Conservation (phyloP, 768 basidiomycete species). For the Termitomyces sp. region DNA sequence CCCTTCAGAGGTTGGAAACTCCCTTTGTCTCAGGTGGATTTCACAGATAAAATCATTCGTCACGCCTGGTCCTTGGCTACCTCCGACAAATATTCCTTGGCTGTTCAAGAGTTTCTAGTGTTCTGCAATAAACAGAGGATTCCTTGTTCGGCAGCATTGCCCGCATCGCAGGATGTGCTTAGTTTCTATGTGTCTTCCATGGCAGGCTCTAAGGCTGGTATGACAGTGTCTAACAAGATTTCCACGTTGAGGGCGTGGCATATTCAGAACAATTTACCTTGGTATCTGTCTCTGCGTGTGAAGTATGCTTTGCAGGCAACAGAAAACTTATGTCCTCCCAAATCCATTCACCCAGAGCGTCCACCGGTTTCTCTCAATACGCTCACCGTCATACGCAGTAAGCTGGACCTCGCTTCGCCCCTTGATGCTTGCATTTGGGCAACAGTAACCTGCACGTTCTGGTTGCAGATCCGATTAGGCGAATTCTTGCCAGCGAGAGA, state of each 20-base stretch:
- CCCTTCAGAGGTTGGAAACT: too few species aligned
- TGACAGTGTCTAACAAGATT: conserved; percentile 19
- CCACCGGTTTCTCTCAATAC: too few species aligned
- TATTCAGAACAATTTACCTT: conserved; percentile 18
- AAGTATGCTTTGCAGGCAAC: conserved; percentile 20
- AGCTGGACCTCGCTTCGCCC: too few species aligned
- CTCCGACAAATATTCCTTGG: neutral
- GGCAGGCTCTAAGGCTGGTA: conserved; percentile 16
- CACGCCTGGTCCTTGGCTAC: too few species aligned
- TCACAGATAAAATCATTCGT: too few species aligned
- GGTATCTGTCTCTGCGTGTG: conserved; percentile 17
- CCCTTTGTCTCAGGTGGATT: too few species aligned
- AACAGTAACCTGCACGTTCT: too few species aligned
- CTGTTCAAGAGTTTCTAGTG: neutral
- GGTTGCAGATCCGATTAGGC: too few species aligned
- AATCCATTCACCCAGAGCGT: conserved; percentile 9
- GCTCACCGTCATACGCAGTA: too few species aligned
- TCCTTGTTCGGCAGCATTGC: conserved; percentile 11
- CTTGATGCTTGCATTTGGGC: too few species aligned
- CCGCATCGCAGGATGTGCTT: conserved; percentile 22
- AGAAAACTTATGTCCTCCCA: conserved; percentile 19
- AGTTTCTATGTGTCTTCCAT: conserved; percentile 24
- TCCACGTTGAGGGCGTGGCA: conserved; percentile 32
- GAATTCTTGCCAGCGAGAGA: too few species aligned
- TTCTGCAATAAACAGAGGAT: too few species aligned